Evolutionary conservation across 208 protist genomes (phyloP).

Genomic region (Trypanosomatidae sp.): DNA sequence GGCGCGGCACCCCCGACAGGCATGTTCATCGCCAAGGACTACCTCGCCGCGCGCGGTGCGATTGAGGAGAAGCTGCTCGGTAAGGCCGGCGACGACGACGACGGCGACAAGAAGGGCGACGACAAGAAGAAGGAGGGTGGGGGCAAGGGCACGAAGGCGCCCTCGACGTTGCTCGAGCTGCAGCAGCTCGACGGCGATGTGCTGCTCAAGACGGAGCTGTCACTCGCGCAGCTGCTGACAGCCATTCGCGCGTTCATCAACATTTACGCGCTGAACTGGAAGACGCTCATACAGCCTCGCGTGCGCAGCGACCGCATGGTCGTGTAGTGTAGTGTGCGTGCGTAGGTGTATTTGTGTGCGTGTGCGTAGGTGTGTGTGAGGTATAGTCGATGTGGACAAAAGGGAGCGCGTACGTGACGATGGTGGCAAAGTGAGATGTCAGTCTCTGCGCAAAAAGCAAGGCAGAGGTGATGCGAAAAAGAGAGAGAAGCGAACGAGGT

Average conservation of each 20-base stretch:
- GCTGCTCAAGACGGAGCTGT: conserved; percentile 44
- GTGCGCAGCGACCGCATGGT: conserved; percentile 1
- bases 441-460: too few relatives aligned
- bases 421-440: too few relatives aligned
- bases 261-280: conserved; percentile 67
- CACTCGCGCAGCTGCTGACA: conserved; percentile 27
- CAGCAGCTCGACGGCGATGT: conserved; percentile 52
- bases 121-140: conserved; percentile 9
- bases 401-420: too few relatives aligned
- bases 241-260: conserved; percentile 52
- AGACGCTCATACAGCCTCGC: conserved; percentile 81
- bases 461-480: too few relatives aligned
- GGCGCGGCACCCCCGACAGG: conserved; percentile 4
- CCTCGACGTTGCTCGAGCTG: conserved; percentile 39
- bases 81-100: conserved; percentile 5
- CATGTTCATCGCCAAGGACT: conserved; percentile 35
- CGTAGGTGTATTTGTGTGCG: too few relatives aligned
- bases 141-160: conserved; percentile 20
- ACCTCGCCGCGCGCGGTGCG: conserved; percentile 28
- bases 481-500: too few relatives aligned
- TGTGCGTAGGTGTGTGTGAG: too few relatives aligned
- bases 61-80: conserved; percentile 67
- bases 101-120: conserved; percentile 7
- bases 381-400: too few relatives aligned
- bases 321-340: too few relatives aligned